These are phyloP conservation scores for Rhododendron mucronatum DNA, from an alignment of 148 eudicot species.

Conservation along the genomic window DNA sequence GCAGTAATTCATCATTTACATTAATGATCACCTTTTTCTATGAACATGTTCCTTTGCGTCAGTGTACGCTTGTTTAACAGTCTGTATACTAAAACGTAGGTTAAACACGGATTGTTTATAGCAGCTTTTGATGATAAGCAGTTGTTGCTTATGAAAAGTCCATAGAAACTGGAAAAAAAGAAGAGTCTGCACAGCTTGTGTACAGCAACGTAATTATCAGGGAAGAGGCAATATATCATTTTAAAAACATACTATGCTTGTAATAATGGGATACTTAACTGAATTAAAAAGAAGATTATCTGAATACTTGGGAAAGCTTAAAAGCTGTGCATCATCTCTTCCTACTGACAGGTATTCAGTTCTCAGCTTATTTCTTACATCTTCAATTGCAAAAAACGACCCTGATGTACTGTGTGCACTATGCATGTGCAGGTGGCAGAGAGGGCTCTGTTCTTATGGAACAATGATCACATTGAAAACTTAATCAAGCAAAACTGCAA, in stretches of 20 bases:
- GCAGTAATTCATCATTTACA: not conserved
- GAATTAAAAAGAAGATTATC: not conserved
- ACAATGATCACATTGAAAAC: constrained; percentile 47
- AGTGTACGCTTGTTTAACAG: not conserved
- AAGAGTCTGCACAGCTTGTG: not conserved
- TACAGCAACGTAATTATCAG: not conserved
- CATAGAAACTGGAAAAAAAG: no score
- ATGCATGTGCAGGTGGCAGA: constrained; percentile 42
- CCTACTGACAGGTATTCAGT: not conserved
- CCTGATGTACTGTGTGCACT: not conserved
- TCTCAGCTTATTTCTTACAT: not conserved
- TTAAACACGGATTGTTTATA: not conserved
- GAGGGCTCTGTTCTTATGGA: constrained; percentile 51
- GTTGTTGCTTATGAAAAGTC: not conserved
- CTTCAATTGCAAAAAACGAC: not conserved
- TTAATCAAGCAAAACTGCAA: constrained; percentile 45
- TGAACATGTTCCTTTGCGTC: not conserved
- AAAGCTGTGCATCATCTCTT: not conserved
- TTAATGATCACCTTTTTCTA: not conserved
- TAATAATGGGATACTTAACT: not conserved
- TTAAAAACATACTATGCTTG: not conserved
- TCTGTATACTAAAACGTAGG: not conserved
- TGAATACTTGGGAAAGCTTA: not conserved
- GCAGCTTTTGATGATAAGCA: not conserved
- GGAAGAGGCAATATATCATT: not conserved